Percentiles rank a stretch among this genome's conserved stretches.
Conservation (phyloP, 352 stramenopile genomes). For the Phytophthora lateralis region DNA sequence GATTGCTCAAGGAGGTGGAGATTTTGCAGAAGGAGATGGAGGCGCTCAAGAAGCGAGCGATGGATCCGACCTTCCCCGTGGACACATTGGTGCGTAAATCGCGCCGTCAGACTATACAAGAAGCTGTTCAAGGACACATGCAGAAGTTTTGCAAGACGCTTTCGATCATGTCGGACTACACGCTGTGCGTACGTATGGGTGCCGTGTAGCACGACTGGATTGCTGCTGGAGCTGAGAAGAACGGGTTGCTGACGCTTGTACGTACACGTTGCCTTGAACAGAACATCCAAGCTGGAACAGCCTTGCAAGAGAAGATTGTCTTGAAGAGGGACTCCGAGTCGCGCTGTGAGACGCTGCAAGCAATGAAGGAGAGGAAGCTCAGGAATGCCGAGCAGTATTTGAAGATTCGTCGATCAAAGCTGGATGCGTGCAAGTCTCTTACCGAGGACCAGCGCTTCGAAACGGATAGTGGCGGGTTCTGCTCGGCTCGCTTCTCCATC, state of each 20-base stretch:
- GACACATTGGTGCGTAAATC: constrained; percentile 17
- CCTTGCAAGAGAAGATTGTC: constrained; percentile 38
- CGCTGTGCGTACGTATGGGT: constrained; percentile 30
- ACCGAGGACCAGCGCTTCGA: constrained; percentile 54
- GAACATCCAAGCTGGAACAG: constrained; percentile 33
- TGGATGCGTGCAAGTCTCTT: constrained; percentile 34
- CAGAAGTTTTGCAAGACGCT: constrained; percentile 28
- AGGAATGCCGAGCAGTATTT: constrained; percentile 38
- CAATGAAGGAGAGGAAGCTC: constrained; percentile 34
- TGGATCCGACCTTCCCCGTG: constrained; percentile 13
- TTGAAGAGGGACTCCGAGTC: constrained; percentile 24
- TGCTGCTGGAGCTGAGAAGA: neutral
- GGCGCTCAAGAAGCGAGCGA: constrained; percentile 34
- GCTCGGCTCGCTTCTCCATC: constrained; percentile 54
- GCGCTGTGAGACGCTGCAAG: constrained; percentile 19
- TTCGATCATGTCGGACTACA: constrained; percentile 39
- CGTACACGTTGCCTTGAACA: constrained; percentile 3
- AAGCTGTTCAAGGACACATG: constrained; percentile 28
- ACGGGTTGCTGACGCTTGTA: neutral
- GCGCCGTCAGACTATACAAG: constrained; percentile 17
- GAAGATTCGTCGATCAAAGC: constrained; percentile 20
- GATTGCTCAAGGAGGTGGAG: constrained; percentile 31
- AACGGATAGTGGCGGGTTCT: constrained; percentile 44
- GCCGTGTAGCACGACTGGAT: neutral
- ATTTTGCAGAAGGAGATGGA: constrained; percentile 33